Evolutionary conservation across 257 asterid genomes (phyloP).

Genomic region (Salvia hispanica): DNA sequence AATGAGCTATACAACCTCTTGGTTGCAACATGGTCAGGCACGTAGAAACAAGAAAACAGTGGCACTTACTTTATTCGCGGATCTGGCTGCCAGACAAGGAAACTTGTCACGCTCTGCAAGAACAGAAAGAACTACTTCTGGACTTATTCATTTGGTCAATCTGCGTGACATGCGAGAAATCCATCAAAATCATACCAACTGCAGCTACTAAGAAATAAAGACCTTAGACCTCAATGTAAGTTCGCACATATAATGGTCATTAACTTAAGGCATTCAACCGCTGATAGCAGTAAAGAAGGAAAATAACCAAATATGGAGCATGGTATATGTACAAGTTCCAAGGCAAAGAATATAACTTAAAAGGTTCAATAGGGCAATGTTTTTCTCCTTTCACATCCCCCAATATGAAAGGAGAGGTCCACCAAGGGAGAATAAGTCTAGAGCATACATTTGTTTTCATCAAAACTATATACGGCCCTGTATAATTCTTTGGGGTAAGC

Average conservation of each 20-base stretch:
- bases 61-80: constrained; percentile 64
- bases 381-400: neutral
- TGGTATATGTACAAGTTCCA: neutral
- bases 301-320: constrained; percentile 5
- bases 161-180: constrained; percentile 45
- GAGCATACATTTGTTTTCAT: neutral
- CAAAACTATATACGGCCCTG: constrained; percentile 5
- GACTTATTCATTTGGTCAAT: constrained; percentile 73
- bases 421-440: constrained; percentile 7
- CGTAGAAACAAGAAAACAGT: neutral
- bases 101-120: constrained; percentile 80
- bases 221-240: constrained; percentile 9
- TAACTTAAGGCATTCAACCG: neutral
- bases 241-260: constrained; percentile 15
- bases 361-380: constrained; percentile 1
- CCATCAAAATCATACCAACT: constrained; percentile 24
- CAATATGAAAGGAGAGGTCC: neutral
- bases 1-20: neutral
- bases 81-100: constrained; percentile 78
- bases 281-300: constrained; percentile 3
- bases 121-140: constrained; percentile 88
- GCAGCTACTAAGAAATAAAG: constrained; percentile 11
- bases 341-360: neutral
- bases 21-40: constrained; percentile 17
- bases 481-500: constrained; percentile 9